phyloP scores from a whole-genome alignment of 768 basidiomycete genomes.

The Lyophyllum decastes region DNA sequence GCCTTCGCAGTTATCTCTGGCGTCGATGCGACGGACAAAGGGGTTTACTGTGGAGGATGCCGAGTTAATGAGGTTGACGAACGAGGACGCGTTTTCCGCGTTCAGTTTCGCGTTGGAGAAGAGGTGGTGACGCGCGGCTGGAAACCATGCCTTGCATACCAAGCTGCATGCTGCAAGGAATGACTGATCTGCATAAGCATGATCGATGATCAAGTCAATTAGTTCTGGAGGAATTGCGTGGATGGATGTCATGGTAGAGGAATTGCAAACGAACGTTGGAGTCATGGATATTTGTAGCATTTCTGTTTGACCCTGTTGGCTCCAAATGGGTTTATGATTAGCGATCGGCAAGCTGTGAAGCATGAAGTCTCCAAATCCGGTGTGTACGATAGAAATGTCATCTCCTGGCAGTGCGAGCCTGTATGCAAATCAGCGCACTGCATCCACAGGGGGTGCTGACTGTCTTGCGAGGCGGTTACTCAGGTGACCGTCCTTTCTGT shows the following conservation, averaged over 20 bases:
- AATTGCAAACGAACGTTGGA: background rate
- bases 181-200: constrained; percentile 10
- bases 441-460: background rate
- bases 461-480: background rate
- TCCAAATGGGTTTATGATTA: constrained; percentile 7
- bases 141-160: constrained; percentile 22
- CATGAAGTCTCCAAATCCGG: background rate
- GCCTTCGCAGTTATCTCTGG: constrained; percentile 14
- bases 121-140: constrained; percentile 18
- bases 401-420: constrained; percentile 5
- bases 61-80: constrained; percentile 12
- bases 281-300: constrained; percentile 13
- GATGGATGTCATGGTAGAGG: background rate
- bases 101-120: constrained; percentile 16
- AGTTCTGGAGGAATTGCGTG: constrained; percentile 18
- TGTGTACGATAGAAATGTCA: background rate
- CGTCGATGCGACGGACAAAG: constrained; percentile 11
- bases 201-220: constrained; percentile 19
- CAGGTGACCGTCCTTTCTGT: background rate
- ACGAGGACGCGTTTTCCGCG: constrained; percentile 9
- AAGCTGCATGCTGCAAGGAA: constrained; percentile 19
- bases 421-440: background rate
- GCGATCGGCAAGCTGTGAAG: too few species aligned
- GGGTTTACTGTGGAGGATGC: constrained; percentile 11
- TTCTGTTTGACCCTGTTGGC: constrained; percentile 8